A percentile compares a stretch with the other conserved stretches of the same genome.
Conservation (phyloP, 1,284 basidiomycete genomes). For the Cystobasidium pallidum region DNA sequence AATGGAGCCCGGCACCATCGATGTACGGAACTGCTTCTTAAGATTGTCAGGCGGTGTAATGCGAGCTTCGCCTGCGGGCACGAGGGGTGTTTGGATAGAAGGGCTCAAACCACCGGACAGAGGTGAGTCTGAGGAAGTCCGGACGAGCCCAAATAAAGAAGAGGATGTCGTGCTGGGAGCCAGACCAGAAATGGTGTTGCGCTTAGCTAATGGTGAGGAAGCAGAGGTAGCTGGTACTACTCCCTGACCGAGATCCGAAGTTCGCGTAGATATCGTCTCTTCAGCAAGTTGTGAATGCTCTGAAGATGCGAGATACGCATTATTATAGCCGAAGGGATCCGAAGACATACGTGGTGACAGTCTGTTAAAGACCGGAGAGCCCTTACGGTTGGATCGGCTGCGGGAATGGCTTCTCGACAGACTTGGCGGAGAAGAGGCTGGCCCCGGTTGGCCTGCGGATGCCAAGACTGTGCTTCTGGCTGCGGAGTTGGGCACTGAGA, state of each 20-base stretch:
- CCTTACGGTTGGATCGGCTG: constrained; percentile 5
- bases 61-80: background rate
- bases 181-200: constrained; percentile 20
- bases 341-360: constrained; percentile 20
- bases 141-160: background rate
- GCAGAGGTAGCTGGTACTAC: background rate
- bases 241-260: background rate
- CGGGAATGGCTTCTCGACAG: constrained; percentile 17
- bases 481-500: constrained; percentile 24
- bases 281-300: background rate
- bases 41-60: constrained; percentile 16
- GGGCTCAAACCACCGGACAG: background rate
- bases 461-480: background rate
- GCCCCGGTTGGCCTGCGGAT: background rate
- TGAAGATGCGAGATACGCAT: background rate
- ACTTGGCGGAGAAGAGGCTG: constrained; percentile 9
- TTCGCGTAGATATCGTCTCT: background rate
- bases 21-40: constrained; percentile 41
- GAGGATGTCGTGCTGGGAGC: constrained; percentile 4
- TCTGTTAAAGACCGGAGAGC: constrained; percentile 34
- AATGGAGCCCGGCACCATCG: constrained; percentile 34
- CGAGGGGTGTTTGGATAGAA: background rate
- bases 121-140: background rate
- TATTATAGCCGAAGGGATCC: constrained; percentile 16
- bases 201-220: constrained; percentile 1